Evolutionary conservation across 345 rosid species (phyloP).

Genomic region (Xanthoceras sorbifolium): DNA sequence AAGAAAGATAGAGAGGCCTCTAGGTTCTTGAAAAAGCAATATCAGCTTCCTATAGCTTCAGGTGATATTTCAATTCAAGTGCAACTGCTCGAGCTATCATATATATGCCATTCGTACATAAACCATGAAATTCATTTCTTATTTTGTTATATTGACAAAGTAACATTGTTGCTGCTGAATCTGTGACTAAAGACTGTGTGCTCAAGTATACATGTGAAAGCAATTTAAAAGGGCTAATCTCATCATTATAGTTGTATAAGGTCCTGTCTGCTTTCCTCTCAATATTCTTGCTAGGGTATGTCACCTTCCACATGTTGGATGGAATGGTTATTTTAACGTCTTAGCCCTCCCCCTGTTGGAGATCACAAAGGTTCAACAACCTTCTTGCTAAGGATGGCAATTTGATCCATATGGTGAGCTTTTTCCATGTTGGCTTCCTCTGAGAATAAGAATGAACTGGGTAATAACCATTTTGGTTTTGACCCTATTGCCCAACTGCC

Average conservation of each 20-base stretch:
- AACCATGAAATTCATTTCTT: too few relatives aligned
- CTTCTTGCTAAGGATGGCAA: not conserved
- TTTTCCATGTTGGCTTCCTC: not conserved
- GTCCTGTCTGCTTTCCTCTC: not conserved
- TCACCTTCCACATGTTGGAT: not conserved
- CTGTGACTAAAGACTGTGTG: not conserved
- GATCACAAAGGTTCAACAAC: not conserved
- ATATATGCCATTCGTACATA: not conserved
- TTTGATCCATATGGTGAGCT: not conserved
- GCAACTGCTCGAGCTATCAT: not conserved
- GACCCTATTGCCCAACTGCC: not conserved
- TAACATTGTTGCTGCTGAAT: not conserved
- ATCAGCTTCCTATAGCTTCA: conserved; percentile 93
- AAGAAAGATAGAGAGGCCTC: conserved; percentile 90
- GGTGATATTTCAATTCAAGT: conserved; percentile 45
- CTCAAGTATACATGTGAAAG: not conserved
- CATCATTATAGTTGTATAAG: not conserved
- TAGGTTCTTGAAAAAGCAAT: conserved; percentile 75
- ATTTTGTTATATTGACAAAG: not conserved
- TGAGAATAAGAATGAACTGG: not conserved
- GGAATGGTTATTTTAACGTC: not conserved
- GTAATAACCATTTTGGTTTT: not conserved
- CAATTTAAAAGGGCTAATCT: not conserved
- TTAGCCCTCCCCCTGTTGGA: not conserved
- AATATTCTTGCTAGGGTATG: not conserved